Evolutionary conservation across 2,329 filamentous ascomycete genomes (phyloP).

Genomic region (Rhynchosporium agropyri): DNA sequence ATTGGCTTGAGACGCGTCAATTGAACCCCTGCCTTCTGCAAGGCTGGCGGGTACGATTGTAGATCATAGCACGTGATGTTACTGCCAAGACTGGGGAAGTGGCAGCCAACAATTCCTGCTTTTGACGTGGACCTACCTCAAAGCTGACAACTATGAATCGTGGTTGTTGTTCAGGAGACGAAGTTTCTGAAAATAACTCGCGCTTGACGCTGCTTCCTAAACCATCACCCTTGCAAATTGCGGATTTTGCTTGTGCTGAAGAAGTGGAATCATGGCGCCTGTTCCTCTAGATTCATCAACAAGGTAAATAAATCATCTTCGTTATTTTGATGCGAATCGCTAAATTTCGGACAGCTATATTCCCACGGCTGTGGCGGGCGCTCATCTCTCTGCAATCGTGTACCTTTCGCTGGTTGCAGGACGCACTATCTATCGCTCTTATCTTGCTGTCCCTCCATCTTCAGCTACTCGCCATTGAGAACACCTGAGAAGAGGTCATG

Average conservation of each 20-base stretch:
- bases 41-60: constrained; percentile 15
- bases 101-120: not conserved
- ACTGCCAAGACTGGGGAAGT: constrained; percentile 3
- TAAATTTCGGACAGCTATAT: constrained; percentile 24
- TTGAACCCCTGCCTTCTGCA: constrained; percentile 15
- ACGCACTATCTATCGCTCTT: constrained; percentile 38
- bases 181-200: constrained; percentile 23
- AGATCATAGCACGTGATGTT: constrained; percentile 5
- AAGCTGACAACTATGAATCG: not conserved
- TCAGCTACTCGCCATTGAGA: constrained; percentile 44
- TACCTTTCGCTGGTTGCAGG: constrained; percentile 32
- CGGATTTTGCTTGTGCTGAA: not conserved
- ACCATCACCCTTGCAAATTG: constrained; percentile 6
- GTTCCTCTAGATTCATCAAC: constrained; percentile 11
- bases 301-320: not conserved
- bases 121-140: not conserved
- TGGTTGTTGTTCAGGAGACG: not conserved
- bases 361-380: constrained; percentile 25
- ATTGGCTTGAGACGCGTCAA: constrained; percentile 7
- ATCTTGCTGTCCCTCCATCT: constrained; percentile 42
- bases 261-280: constrained; percentile 6
- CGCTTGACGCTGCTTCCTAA: constrained; percentile 19
- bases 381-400: constrained; percentile 29
- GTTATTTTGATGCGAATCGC: not conserved
- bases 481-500: constrained; percentile 37